Evolutionary conservation across 2,329 filamentous ascomycete species (phyloP), one percentile per base, ranked within the genome.

Genomic region (Graphilbum fragrans): DNA sequence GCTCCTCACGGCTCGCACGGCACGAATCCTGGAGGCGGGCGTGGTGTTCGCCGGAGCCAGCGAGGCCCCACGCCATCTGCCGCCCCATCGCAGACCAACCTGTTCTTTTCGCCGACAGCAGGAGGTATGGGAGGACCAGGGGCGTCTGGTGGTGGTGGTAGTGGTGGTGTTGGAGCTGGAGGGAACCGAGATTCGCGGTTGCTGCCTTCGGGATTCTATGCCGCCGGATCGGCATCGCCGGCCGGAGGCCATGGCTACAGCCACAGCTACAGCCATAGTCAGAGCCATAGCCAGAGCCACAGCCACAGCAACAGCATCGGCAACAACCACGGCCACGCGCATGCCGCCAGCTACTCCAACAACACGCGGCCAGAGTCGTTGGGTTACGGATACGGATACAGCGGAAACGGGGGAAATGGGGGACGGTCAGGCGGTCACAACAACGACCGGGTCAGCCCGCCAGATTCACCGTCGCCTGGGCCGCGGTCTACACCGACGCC

Each of bases 81-180:
- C 39, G 76, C 72, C 21, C 76, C 69, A 11, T 82, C 74, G 54
- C 67, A 72, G 51, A 77, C 77, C 31, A 85, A 82, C 47, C 70
- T 96, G 16, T 98, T 98, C 73, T 98, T 94, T 67, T 94, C 87
- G 8, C 92, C 92, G 1, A 96, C 92, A n/a, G n/a, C n/a, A n/a
- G n/a, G n/a, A n/a, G n/a, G n/a, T n/a, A n/a, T n/a, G n/a, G n/a
- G n/a, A n/a, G n/a, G n/a, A n/a, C n/a, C n/a, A n/a, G n/a, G n/a
- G 0, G 88, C 88, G 2, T 77, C 88, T 2, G 22, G 25, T 16
- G 31, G 14, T 2, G 31, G 34, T 11, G 32, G 17, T 20, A 31
- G 27, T 18, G 66, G 84, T 2, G 64, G 70, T 14, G 67, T 69
- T 43, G 67, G 70, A 39, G 62, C 64, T 46, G 62, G 69, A 32